Base-by-base conservation (phyloP, 257 asterid species). In the Salvia splendens region DNA sequence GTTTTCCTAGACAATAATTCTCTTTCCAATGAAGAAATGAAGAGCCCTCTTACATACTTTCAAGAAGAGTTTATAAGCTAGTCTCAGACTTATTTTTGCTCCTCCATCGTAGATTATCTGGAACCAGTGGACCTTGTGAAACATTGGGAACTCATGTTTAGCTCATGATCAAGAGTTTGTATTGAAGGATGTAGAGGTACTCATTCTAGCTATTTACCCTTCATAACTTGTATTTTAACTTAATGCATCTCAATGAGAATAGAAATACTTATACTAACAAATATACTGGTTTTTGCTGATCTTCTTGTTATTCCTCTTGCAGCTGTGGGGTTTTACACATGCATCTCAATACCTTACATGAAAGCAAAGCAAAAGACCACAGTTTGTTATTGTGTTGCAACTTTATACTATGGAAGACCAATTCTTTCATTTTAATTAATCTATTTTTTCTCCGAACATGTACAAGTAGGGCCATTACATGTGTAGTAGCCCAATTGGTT, bases 311-410 rank as follows among this genome's bases (percentile, higher is more conserved):
- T 52, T 41, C 5, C n/a, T 60, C 40, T 33, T 81, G 88, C 97
- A 94, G 99, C 81, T 94, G 56, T 88, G 99, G 97, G 99, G 97
- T 45, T 94, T 88, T 72, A 71, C 86, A 33, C 95, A 94, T 48
- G 81, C 85, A 61, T 93, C 97, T 63, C 89, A 70, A 8, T 89
- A 80, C 76, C 79, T 85, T 20, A 51, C 67, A 49, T 81, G 85
- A 75, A 24, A 43, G 65, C 68, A 51, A 73, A 38, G 42, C 42
- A 38, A 63, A 65, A 12, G 62, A 47, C 55, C 46, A 10, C 49
- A 41, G 62, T 10, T 32, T 35, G 33, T 12, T 49, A 6, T 41
- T 17, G 65, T 6, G 45, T 41, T 42, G 41, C 67, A 28, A 41
- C 71, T 43, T 51, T 12, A 20, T 38, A 66, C 5, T 20, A 20